Evolutionary conservation across 371 early-diverging fungal species (phyloP), one percentile per base, ranked within the genome.

Genomic region (Apophysomyces sp.): DNA sequence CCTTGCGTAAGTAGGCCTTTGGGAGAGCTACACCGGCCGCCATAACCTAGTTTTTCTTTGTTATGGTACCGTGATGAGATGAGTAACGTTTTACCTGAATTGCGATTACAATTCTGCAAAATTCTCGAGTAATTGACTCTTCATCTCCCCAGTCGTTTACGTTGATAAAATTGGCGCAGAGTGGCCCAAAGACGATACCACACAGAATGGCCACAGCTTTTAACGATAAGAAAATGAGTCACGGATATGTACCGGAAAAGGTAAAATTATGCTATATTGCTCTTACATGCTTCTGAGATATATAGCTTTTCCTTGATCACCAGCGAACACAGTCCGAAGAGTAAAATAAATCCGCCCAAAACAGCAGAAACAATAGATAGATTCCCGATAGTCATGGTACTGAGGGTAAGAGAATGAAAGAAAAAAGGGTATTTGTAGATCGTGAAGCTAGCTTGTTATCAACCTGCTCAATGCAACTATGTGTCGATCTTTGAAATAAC

Each of bases 281-380:
- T 41, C 21, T 28, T 77, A 81, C 85, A 70, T 26, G 95, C 83
- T 75, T 96, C 97, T 36, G 92, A 89, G 55, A 97, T 69, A 69
- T 86, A 94, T 26, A 95, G 81, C 5, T 85, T 81, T 61, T 97
- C 94, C 70, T 95, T 96, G 57, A 93, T 77, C 60, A 90, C 75
- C 49, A 94, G 75, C 8, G 96, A 95, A 57, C 94, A 77, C 34
- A 94, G 81, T 0, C 93, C 92, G 60, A 90, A 92, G 30, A 86
- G 28, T 24, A 90, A 71, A 60, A 93, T 86, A 66, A 95, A 95
- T 13, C 86, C 86, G 39, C 94, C 94, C 13, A 91, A 57, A 9
- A 88, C 44, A 6, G 70, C 77, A 0, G 57, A 24, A 13, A 57
- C 6, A 9, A 40, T 31, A 13, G 59, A 59, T 27, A 59, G 28